Evolutionary conservation across 2,329 filamentous ascomycete species (phyloP).

Genomic region (Trichoderma arundinaceum): DNA sequence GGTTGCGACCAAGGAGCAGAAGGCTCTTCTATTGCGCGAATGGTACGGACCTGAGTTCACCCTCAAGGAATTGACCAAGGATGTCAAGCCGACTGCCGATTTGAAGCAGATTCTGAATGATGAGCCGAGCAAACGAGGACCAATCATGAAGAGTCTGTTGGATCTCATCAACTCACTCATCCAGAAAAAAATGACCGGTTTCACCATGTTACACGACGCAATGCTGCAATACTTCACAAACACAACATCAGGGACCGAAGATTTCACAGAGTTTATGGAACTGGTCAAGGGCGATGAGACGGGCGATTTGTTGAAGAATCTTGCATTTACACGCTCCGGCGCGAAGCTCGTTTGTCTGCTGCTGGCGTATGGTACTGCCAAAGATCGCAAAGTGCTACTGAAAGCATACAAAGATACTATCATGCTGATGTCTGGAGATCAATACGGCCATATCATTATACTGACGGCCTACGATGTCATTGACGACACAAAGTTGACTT

Average conservation of each 20-base stretch:
- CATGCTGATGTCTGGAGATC: slow-evolving; percentile 81
- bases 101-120: slow-evolving; percentile 75
- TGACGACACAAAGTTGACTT: slow-evolving; percentile 88
- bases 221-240: slow-evolving; percentile 97
- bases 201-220: slow-evolving; percentile 97
- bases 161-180: slow-evolving; percentile 90
- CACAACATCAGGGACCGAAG: slow-evolving; percentile 75
- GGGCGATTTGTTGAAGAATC: slow-evolving; percentile 89
- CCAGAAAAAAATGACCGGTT: slow-evolving; percentile 95
- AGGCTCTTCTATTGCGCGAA: slow-evolving; percentile 82
- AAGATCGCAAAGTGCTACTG: slow-evolving; percentile 88
- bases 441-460: slow-evolving; percentile 78
- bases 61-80: slow-evolving; percentile 68
- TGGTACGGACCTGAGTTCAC: slow-evolving; percentile 97
- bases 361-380: slow-evolving; percentile 83
- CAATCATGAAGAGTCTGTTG: slow-evolving; percentile 84
- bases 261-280: slow-evolving; percentile 86
- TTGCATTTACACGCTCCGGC: slow-evolving; percentile 93
- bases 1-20: slow-evolving; percentile 84
- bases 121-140: slow-evolving; percentile 81
- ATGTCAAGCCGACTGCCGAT: slow-evolving; percentile 66
- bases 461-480: slow-evolving; percentile 88
- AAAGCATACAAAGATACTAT: slow-evolving; percentile 90
- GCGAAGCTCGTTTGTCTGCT: slow-evolving; percentile 80
- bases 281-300: slow-evolving; percentile 90